Evolutionary conservation across 306 rosid species (phyloP).

Genomic region (Alnus glutinosa): DNA sequence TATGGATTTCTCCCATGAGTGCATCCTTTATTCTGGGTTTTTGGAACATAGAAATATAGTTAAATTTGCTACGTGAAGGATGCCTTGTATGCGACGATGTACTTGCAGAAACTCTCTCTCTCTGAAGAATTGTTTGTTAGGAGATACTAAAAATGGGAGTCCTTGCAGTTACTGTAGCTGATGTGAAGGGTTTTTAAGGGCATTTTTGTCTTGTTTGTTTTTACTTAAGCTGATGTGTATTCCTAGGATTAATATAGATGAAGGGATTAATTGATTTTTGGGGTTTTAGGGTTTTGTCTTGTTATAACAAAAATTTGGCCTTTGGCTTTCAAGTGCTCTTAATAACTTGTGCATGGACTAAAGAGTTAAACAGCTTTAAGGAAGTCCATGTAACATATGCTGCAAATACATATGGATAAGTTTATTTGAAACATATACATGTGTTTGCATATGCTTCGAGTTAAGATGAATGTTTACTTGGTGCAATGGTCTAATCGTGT

Average conservation of each 20-base stretch:
- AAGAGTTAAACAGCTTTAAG: neutral
- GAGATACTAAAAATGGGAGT: neutral
- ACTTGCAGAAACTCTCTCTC: neutral
- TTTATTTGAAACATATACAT: neutral
- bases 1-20: neutral
- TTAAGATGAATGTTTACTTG: neutral
- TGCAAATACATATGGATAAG: neutral
- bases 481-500: constrained; percentile 14
- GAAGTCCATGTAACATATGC: neutral
- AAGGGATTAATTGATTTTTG: neutral
- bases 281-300: neutral
- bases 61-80: neutral
- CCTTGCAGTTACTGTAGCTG: neutral
- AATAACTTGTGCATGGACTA: neutral
- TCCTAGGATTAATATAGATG: neutral
- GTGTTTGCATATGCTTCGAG: neutral
- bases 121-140: neutral
- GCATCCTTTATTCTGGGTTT: neutral
- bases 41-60: neutral
- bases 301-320: neutral
- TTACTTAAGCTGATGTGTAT: neutral
- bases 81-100: neutral
- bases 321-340: neutral
- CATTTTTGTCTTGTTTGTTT: neutral
- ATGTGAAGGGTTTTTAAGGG: neutral